A percentile compares a stretch with the other conserved stretches of the same genome.
Evolutionary conservation across 345 rosid species (phyloP).

Genomic region (Brassica nigra): DNA sequence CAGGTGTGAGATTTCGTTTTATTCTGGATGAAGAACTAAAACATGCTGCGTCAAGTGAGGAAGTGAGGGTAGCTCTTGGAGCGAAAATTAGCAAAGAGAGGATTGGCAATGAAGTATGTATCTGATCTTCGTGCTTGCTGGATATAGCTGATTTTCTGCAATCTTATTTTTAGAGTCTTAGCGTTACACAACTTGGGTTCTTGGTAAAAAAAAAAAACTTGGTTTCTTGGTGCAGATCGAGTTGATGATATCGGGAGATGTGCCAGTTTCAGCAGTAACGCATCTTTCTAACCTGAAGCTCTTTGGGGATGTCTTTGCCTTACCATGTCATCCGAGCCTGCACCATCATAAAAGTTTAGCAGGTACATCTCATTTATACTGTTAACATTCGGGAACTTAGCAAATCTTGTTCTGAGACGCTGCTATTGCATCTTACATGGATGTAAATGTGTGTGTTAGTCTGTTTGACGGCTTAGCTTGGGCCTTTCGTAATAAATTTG

Average conservation of each 20-base stretch:
- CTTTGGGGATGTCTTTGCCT: slow-evolving; percentile 66
- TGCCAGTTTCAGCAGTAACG: slow-evolving; percentile 72
- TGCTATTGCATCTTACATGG: no score
- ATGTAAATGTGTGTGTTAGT: no score
- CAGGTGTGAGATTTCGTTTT: slow-evolving; percentile 89
- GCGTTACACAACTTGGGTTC: background rate
- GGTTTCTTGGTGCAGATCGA: slow-evolving; percentile 64
- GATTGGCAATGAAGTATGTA: slow-evolving; percentile 81
- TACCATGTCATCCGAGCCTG: slow-evolving; percentile 59
- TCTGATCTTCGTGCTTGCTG: slow-evolving; percentile 12
- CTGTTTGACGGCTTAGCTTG: no score
- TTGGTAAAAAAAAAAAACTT: background rate
- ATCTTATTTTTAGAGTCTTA: slow-evolving; percentile 1
- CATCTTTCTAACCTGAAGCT: slow-evolving; percentile 59
- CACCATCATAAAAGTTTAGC: slow-evolving; percentile 55
- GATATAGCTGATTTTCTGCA: slow-evolving; percentile 16
- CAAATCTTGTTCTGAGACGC: slow-evolving; percentile 3
- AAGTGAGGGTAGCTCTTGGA: slow-evolving; percentile 81
- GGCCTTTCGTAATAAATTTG: no score
- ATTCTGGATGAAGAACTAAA: slow-evolving; percentile 70
- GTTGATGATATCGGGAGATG: slow-evolving; percentile 81
- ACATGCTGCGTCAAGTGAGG: slow-evolving; percentile 71
- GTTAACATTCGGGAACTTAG: background rate
- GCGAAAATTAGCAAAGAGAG: slow-evolving; percentile 93
- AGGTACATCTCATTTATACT: slow-evolving; percentile 50